A percentile compares a stretch with the other conserved stretches of the same genome.
Conservation (phyloP, 306 rosid genomes). For the Urtica urens region DNA sequence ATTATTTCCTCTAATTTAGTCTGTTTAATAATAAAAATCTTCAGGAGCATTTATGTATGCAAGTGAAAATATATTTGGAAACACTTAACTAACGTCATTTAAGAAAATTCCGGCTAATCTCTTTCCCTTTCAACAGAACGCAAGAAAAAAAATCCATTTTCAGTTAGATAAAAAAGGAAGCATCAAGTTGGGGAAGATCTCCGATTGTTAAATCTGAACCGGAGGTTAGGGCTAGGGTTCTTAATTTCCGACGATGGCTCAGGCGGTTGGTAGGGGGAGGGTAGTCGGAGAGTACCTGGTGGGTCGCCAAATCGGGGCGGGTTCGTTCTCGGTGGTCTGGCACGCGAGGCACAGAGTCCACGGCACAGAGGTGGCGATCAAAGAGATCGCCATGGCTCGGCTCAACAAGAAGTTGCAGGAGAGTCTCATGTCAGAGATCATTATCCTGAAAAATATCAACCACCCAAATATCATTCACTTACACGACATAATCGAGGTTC, state of each 20-base stretch:
- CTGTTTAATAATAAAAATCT: too few species aligned
- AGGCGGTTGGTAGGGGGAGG: slow-evolving; percentile 36
- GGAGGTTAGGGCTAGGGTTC: slow-evolving; percentile 18
- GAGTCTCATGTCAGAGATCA: slow-evolving; percentile 85
- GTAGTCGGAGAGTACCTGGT: slow-evolving; percentile 72
- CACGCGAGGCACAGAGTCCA: slow-evolving; percentile 76
- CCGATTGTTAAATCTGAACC: too few species aligned
- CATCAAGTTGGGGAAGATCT: too few species aligned
- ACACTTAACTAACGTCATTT: neutral
- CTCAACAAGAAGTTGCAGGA: slow-evolving; percentile 88
- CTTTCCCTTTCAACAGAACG: neutral
- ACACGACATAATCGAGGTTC: slow-evolving; percentile 81
- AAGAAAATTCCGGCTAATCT: slow-evolving; percentile 4
- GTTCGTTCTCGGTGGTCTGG: slow-evolving; percentile 98
- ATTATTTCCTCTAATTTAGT: too few species aligned
- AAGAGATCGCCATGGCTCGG: slow-evolving; percentile 69
- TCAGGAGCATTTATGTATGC: too few species aligned
- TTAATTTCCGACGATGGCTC: slow-evolving; percentile 58
- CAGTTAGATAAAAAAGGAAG: too few species aligned
- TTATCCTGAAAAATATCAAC: slow-evolving; percentile 60
- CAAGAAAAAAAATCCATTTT: too few species aligned
- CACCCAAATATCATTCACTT: slow-evolving; percentile 86
- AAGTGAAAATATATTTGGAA: too few species aligned
- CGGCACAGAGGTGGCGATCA: slow-evolving; percentile 94
- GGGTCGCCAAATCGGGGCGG: slow-evolving; percentile 79